phyloP scores from a whole-genome alignment of 2,329 filamentous ascomycete species.

The Aureobasidium melanogenum region DNA sequence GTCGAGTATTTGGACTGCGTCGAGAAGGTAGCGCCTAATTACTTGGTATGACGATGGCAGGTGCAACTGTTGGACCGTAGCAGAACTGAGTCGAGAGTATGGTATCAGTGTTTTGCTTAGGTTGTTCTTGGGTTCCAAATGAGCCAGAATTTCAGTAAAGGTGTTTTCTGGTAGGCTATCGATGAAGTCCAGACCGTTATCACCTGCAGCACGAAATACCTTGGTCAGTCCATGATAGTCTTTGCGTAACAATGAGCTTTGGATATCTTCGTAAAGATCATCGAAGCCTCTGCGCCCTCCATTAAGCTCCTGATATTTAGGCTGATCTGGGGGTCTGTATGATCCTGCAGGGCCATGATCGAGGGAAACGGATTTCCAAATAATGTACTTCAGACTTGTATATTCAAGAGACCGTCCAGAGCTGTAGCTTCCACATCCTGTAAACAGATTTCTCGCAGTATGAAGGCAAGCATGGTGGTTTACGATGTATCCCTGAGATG shows the following conservation, averaged over 20 bases:
- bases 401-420: neutral
- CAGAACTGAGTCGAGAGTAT: conserved; percentile 42
- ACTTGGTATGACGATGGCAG: conserved; percentile 29
- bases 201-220: neutral
- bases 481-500: too few relatives aligned
- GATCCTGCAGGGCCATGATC: neutral
- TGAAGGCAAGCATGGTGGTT: neutral
- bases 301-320: neutral
- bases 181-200: conserved; percentile 24
- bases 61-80: conserved; percentile 35
- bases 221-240: neutral
- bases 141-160: conserved; percentile 56
- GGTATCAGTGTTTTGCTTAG: conserved; percentile 39
- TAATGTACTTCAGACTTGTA: neutral
- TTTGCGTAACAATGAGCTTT: neutral
- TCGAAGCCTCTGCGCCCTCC: neutral
- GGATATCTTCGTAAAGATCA: neutral
- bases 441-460: neutral
- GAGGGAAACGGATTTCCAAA: neutral
- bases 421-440: neutral
- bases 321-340: neutral
- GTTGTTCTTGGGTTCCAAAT: conserved; percentile 50
- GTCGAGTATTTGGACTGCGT: conserved; percentile 30
- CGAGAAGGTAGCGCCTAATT: conserved; percentile 31
- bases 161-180: conserved; percentile 42